A percentile compares a stretch with the other conserved stretches of the same genome.
Conservation (phyloP, 352 stramenopile genomes). For the Stephanocyclus meneghinianus region DNA sequence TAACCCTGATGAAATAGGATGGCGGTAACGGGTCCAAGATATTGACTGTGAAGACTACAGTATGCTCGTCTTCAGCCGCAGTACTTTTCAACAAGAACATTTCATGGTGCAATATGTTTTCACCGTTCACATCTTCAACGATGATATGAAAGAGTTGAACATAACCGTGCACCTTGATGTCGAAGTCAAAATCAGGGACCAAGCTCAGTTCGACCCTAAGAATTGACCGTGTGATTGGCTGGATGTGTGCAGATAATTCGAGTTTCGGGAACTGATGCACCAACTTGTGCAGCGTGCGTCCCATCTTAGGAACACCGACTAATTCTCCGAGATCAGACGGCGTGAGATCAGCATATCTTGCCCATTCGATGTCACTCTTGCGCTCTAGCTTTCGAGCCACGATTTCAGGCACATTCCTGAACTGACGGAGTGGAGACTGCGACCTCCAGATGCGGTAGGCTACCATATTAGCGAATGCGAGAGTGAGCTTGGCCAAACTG, state of each 20-base stretch:
- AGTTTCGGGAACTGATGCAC: constrained; percentile 98
- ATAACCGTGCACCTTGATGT: constrained; percentile 94
- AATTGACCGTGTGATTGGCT: constrained; percentile 97
- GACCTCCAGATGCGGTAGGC: constrained; percentile 96
- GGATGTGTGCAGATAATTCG: constrained; percentile 93
- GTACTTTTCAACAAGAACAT: constrained; percentile 91
- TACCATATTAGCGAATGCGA: constrained; percentile 99
- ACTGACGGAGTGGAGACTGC: constrained; percentile 96
- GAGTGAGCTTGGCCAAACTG: constrained; percentile 90
- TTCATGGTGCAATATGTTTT: constrained; percentile 98
- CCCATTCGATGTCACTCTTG: constrained; percentile 96
- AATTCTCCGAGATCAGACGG: constrained; percentile 95
- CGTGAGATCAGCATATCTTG: constrained; percentile 96
- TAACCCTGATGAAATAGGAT: constrained; percentile 97
- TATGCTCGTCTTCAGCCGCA: constrained; percentile 81
- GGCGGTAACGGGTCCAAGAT: constrained; percentile 96
- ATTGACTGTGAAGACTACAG: constrained; percentile 94
- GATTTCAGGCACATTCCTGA: constrained; percentile 92
- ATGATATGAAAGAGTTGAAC: constrained; percentile 96
- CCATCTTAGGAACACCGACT: constrained; percentile 97
- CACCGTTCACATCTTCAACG: constrained; percentile 97
- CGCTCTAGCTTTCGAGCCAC: constrained; percentile 96
- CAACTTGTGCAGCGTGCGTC: constrained; percentile 96
- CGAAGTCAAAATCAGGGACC: constrained; percentile 96
- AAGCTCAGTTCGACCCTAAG: constrained; percentile 94